Percentiles rank a stretch among this genome's conserved stretches.
These are phyloP conservation scores for Fraxinus paxiana DNA, from an alignment of 305 asterid species.

Conservation along the genomic window DNA sequence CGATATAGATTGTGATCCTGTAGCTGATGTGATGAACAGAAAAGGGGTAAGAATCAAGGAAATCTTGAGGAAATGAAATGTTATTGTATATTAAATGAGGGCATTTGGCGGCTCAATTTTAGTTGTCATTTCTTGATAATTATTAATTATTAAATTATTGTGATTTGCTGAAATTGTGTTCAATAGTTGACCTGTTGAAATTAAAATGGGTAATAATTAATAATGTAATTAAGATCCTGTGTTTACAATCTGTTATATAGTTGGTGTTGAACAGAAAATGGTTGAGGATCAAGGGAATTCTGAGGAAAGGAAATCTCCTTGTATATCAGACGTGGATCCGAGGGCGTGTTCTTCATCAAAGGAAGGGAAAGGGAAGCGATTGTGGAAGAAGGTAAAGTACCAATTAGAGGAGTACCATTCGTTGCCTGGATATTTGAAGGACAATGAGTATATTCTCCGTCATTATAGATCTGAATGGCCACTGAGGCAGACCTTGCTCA, in stretches of 20 bases:
- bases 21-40: not conserved
- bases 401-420: slow-evolving; percentile 93
- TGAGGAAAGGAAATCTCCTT: slow-evolving; percentile 20
- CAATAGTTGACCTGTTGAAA: not conserved
- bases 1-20: not conserved
- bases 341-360: slow-evolving; percentile 19
- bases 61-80: not conserved
- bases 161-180: slow-evolving; percentile 7
- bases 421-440: slow-evolving; percentile 87
- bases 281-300: slow-evolving; percentile 34
- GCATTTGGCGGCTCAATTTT: not conserved
- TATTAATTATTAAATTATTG: not conserved
- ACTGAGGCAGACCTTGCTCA: slow-evolving; percentile 67
- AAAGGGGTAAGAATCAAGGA: not conserved
- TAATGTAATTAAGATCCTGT: not conserved
- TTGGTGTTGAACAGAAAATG: slow-evolving; percentile 39
- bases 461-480: slow-evolving; percentile 94
- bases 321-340: slow-evolving; percentile 36
- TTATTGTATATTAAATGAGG: not conserved
- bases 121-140: not conserved
- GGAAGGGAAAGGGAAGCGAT: slow-evolving; percentile 66
- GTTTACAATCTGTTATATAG: not conserved
- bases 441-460: slow-evolving; percentile 76
- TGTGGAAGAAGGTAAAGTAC: slow-evolving; percentile 91
- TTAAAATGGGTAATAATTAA: slow-evolving; percentile 42